A percentile compares a stretch with the other conserved stretches of the same genome.
phyloP scores from a whole-genome alignment of 2,329 filamentous ascomycete genomes.

The Alternaria conjuncta region DNA sequence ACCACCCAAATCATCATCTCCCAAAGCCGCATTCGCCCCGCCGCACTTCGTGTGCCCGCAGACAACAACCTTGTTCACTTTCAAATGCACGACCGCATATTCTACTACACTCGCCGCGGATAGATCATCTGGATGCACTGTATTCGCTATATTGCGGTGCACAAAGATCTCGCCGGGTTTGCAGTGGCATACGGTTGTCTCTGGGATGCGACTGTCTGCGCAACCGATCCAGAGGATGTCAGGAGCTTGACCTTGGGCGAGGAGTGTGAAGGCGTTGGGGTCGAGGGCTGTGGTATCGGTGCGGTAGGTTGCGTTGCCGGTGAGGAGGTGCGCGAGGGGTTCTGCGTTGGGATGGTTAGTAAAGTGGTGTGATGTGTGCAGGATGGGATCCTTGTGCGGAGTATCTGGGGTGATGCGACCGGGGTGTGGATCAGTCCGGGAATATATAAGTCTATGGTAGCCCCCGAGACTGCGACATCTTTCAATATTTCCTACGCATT shows the following conservation, averaged over 20 bases:
- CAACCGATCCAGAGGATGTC: slow-evolving; percentile 83
- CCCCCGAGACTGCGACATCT: neutral
- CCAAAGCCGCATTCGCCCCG: slow-evolving; percentile 62
- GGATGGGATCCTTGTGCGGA: neutral
- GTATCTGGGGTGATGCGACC: neutral
- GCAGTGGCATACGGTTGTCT: slow-evolving; percentile 79
- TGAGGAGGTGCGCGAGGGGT: slow-evolving; percentile 67
- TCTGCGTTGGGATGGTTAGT: slow-evolving; percentile 51
- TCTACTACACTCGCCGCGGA: slow-evolving; percentile 78
- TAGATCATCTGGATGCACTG: slow-evolving; percentile 62
- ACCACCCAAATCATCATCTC: slow-evolving; percentile 63
- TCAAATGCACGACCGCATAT: slow-evolving; percentile 75
- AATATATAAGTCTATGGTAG: neutral
- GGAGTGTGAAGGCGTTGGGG: slow-evolving; percentile 72
- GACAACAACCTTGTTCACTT: slow-evolving; percentile 68
- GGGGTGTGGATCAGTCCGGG: neutral
- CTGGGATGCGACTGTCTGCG: slow-evolving; percentile 83
- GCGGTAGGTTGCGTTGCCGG: slow-evolving; percentile 75
- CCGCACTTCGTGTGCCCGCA: slow-evolving; percentile 68
- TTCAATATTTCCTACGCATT: neutral
- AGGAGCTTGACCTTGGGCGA: slow-evolving; percentile 71
- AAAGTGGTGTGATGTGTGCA: slow-evolving; percentile 7
- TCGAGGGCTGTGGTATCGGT: slow-evolving; percentile 68
- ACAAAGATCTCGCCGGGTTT: slow-evolving; percentile 86
- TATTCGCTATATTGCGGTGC: slow-evolving; percentile 90